Evolutionary conservation across 192 early-diverging fungal species (phyloP), one percentile per base, ranked within the genome.

Genomic region (Phlyctochytrium bullatum): DNA sequence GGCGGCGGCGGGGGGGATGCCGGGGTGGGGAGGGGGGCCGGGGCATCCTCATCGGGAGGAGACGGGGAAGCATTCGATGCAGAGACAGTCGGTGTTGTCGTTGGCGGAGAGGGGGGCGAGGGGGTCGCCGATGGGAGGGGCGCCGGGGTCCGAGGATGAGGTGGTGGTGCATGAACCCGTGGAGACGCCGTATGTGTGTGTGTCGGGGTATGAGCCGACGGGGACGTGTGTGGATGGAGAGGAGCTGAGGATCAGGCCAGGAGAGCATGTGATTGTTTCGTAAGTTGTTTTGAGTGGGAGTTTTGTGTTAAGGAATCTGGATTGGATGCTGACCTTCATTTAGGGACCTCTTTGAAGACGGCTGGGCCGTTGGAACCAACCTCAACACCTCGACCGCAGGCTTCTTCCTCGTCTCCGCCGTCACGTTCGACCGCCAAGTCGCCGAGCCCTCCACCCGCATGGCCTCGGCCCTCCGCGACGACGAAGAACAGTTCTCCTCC

Each of bases 281-380:
- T 47, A 47, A n/a, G n/a, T n/a, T n/a, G n/a, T n/a, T n/a, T n/a
- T n/a, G n/a, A n/a, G n/a, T n/a, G n/a, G n/a, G n/a, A n/a, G n/a
- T n/a, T n/a, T n/a, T n/a, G n/a, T n/a, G n/a, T n/a, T n/a, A n/a
- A n/a, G n/a, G n/a, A n/a, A n/a, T n/a, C n/a, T n/a, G n/a, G n/a
- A n/a, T n/a, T n/a, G n/a, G n/a, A n/a, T n/a, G n/a, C n/a, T n/a
- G n/a, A n/a, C n/a, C n/a, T n/a, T n/a, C n/a, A n/a, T n/a, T n/a
- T n/a, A 69, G 67, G 24, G 67, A 69, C n/a, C 60, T 59, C 25
- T 69, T 69, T 34, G 67, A 69, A 29, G 67, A 69, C 67, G 67
- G 67, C 16, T 69, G 67, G 67, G 67, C 67, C 3, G 67, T 69
- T 3, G 67, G 67, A 4, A 69, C 67, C 3, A 69, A 69, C 33